Conservation (phyloP, 257 asterid genomes). For the Osmanthus fragrans region DNA sequence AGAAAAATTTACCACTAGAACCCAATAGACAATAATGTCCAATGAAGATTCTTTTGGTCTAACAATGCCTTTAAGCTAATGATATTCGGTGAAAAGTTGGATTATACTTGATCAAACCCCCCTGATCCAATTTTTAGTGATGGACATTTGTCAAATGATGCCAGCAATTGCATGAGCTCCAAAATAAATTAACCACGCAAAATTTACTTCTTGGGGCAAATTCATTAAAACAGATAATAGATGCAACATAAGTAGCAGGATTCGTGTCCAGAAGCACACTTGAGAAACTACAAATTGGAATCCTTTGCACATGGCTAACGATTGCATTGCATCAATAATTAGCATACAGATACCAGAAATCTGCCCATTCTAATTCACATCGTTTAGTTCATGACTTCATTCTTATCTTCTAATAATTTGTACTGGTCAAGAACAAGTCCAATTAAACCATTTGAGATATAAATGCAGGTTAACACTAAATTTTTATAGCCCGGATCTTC, state of each 20-base stretch:
- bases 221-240: not conserved
- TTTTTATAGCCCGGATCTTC: slow-evolving; percentile 11
- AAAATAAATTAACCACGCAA: not conserved
- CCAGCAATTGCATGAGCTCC: slow-evolving; percentile 6
- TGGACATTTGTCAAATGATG: not conserved
- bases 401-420: not conserved
- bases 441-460: slow-evolving; percentile 5
- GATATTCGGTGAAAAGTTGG: too few relatives aligned
- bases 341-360: slow-evolving; percentile 20
- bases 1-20: not conserved
- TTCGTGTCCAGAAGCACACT: not conserved
- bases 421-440: slow-evolving; percentile 17
- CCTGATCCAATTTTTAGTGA: not conserved
- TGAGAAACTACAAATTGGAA: not conserved
- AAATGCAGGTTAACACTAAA: slow-evolving; percentile 15
- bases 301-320: not conserved
- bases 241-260: not conserved
- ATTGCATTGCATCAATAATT: slow-evolving; percentile 28
- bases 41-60: slow-evolving; percentile 1
- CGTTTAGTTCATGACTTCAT: slow-evolving; percentile 2
- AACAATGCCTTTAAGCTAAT: slow-evolving; percentile 7
- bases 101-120: not conserved
- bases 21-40: slow-evolving; percentile 17
- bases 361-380: slow-evolving; percentile 16
- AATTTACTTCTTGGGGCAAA: not conserved